These are phyloP conservation scores for Ophiosphaerella herpotricha DNA, from an alignment of 2,329 filamentous ascomycete genomes.

Conservation along the genomic window DNA sequence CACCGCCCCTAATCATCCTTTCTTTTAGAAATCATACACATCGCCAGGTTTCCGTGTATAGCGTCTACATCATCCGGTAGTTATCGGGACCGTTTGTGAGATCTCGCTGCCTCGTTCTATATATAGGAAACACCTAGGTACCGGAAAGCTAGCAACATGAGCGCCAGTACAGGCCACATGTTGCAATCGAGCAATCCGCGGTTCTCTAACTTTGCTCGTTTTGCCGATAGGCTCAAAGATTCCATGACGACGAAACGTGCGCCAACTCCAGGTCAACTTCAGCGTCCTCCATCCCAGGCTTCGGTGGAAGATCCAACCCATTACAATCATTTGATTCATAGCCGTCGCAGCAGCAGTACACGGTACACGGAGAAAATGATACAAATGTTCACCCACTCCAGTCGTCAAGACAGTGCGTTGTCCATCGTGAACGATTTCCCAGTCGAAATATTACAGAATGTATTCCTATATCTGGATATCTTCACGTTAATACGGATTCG, in stretches of 20 bases:
- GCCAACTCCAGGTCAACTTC: slow-evolving; percentile 3
- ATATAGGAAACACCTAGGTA: not conserved
- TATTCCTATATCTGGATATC: slow-evolving; percentile 17
- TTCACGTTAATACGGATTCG: slow-evolving; percentile 13
- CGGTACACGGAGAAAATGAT: slow-evolving; percentile 20
- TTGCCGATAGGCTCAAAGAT: slow-evolving; percentile 20
- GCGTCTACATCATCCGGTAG: no score
- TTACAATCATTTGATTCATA: slow-evolving; percentile 3
- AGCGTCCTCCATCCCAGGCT: slow-evolving; percentile 5
- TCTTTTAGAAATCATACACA: no score
- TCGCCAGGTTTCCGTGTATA: no score
- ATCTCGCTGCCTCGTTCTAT: no score
- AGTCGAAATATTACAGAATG: slow-evolving; percentile 14
- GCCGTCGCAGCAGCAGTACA: slow-evolving; percentile 18
- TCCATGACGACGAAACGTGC: slow-evolving; percentile 16
- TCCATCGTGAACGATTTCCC: slow-evolving; percentile 12
- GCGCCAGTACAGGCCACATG: not conserved
- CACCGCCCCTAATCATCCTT: not conserved
- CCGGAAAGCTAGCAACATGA: not conserved
- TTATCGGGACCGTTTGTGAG: no score
- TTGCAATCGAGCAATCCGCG: not conserved
- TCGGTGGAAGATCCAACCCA: not conserved
- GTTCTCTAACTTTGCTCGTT: slow-evolving; percentile 16
- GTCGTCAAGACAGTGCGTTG: not conserved
- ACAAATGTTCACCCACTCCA: slow-evolving; percentile 12